phyloP scores from a whole-genome alignment of 2,329 filamentous ascomycete genomes.

The Aureobasidium sp. region DNA sequence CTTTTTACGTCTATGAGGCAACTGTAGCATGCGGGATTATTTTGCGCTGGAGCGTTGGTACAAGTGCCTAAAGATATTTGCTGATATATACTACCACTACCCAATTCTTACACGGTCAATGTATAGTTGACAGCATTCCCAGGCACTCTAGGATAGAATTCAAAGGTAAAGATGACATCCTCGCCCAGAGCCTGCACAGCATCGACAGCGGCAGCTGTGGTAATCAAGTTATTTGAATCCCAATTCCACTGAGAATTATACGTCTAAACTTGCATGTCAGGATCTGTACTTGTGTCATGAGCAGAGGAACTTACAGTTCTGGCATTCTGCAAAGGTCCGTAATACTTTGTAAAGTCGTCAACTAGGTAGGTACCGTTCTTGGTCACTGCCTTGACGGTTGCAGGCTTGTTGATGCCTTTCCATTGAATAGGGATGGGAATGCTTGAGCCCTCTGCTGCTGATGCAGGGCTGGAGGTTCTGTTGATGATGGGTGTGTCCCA shows the following conservation, averaged over 20 bases:
- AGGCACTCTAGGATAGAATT: slow-evolving; percentile 48
- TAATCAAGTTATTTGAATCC: slow-evolving; percentile 40
- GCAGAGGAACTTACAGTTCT: slow-evolving; percentile 18
- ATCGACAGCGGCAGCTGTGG: slow-evolving; percentile 41
- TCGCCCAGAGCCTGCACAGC: slow-evolving; percentile 41
- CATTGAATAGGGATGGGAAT: slow-evolving; percentile 47
- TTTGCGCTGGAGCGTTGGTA: no score
- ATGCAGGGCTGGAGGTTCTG: slow-evolving; percentile 25
- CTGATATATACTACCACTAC: no score
- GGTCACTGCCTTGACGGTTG: slow-evolving; percentile 46
- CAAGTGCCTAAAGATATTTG: no score
- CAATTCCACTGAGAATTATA: slow-evolving; percentile 48
- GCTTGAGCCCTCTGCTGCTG: slow-evolving; percentile 32
- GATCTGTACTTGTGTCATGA: neutral
- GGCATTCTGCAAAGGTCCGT: slow-evolving; percentile 46
- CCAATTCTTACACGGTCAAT: slow-evolving; percentile 31
- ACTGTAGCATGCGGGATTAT: no score
- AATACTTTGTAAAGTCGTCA: slow-evolving; percentile 51
- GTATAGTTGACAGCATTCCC: slow-evolving; percentile 47
- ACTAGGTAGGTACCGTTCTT: slow-evolving; percentile 45
- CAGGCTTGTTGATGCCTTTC: slow-evolving; percentile 44
- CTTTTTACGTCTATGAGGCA: neutral
- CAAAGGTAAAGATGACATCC: slow-evolving; percentile 45
- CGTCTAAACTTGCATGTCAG: slow-evolving; percentile 30
- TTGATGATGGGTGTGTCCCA: slow-evolving; percentile 44